Percentiles rank a stretch among this genome's conserved stretches.
These are phyloP conservation scores for Knufia petricola DNA, from an alignment of 2,329 filamentous ascomycete species.

Conservation along the genomic window DNA sequence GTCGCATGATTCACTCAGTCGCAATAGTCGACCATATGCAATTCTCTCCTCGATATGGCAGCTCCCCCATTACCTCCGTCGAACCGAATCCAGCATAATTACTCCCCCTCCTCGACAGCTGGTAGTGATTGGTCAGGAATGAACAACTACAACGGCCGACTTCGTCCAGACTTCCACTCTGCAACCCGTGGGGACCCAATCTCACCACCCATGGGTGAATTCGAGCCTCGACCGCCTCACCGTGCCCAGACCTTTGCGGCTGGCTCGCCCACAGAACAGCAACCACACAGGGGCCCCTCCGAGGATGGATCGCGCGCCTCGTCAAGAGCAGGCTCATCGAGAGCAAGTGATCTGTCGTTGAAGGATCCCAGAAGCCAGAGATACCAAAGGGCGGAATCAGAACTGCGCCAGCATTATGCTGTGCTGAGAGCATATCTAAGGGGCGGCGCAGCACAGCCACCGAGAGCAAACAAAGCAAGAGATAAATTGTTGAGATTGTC, in stretches of 20 bases:
- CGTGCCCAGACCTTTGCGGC: constrained; percentile 13
- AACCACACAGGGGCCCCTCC: constrained; percentile 35
- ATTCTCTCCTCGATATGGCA: not conserved
- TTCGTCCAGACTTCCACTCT: constrained; percentile 34
- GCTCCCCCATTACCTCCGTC: constrained; percentile 6
- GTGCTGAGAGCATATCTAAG: constrained; percentile 68
- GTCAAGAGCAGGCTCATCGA: constrained; percentile 70
- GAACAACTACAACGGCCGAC: constrained; percentile 52
- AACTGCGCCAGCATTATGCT: constrained; percentile 71
- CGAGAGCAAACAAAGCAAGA: constrained; percentile 67
- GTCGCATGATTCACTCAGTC: not conserved
- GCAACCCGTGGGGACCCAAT: constrained; percentile 24
- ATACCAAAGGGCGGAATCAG: constrained; percentile 52
- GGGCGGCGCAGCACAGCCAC: constrained; percentile 16
- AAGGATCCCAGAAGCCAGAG: constrained; percentile 55
- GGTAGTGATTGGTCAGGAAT: constrained; percentile 73
- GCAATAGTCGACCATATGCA: not conserved
- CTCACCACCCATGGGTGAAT: constrained; percentile 10
- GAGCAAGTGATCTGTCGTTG: constrained; percentile 68
- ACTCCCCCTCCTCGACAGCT: constrained; percentile 72
- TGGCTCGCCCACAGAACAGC: constrained; percentile 14
- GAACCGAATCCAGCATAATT: constrained; percentile 35
- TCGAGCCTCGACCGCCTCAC: constrained; percentile 13
- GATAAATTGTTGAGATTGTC: constrained; percentile 90
- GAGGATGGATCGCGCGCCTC: constrained; percentile 40